Evolutionary conservation across 2,329 filamentous ascomycete species (phyloP).

Genomic region (Fonsecaea erecta): DNA sequence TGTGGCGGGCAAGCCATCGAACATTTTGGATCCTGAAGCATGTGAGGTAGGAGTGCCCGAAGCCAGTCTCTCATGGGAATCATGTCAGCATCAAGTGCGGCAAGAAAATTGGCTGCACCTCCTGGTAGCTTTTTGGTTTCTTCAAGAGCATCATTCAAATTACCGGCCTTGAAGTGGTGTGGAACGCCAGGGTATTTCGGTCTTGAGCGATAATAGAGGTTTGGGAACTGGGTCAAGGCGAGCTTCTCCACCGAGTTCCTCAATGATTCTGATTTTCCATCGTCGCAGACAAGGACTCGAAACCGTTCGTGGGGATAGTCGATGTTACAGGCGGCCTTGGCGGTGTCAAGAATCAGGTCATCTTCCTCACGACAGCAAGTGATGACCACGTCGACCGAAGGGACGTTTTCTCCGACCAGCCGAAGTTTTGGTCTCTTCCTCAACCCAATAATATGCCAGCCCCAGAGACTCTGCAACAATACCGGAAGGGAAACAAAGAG

Average conservation of each 20-base stretch:
- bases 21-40: constrained; percentile 33
- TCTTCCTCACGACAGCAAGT: constrained; percentile 62
- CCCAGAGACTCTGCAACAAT: constrained; percentile 28
- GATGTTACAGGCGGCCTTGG: constrained; percentile 55
- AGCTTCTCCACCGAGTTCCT: constrained; percentile 48
- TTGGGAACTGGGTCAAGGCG: constrained; percentile 38
- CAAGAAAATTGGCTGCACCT: constrained; percentile 36
- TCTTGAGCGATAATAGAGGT: constrained; percentile 50
- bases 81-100: constrained; percentile 42
- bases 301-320: constrained; percentile 60
- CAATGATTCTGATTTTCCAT: constrained; percentile 48
- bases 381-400: constrained; percentile 61
- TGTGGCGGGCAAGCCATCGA: constrained; percentile 38
- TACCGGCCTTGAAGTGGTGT: constrained; percentile 38
- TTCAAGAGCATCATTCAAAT: constrained; percentile 36
- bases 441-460: constrained; percentile 22
- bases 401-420: constrained; percentile 49
- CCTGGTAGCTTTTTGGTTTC: constrained; percentile 29
- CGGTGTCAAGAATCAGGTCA: constrained; percentile 60
- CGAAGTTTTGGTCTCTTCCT: constrained; percentile 29
- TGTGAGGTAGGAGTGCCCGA: constrained; percentile 36
- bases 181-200: constrained; percentile 37
- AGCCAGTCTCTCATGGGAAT: constrained; percentile 40
- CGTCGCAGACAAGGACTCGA: constrained; percentile 60
- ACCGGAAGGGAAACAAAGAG: constrained; percentile 29